These are phyloP conservation scores for Camelina laxa DNA, from an alignment of 345 rosid species.

Conservation along the genomic window DNA sequence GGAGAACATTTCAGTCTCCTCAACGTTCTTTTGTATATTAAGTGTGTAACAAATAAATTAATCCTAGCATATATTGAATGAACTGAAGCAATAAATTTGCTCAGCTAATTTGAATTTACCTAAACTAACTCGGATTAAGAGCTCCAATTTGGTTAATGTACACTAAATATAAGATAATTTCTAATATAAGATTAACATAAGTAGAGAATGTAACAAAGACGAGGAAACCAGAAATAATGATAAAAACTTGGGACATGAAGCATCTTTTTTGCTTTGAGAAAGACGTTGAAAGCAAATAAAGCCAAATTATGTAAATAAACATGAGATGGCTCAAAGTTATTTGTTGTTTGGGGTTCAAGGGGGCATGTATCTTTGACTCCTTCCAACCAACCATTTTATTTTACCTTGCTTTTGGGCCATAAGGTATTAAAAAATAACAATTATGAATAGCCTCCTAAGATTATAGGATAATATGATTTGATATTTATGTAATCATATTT, in stretches of 20 bases:
- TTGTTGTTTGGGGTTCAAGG: constrained; percentile 46
- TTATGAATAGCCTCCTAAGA: constrained; percentile 23
- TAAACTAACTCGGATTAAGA: too few relatives aligned
- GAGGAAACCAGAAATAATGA: not conserved
- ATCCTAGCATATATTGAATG: too few relatives aligned
- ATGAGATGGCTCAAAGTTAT: constrained; percentile 39
- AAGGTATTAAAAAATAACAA: not conserved
- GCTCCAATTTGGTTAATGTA: too few relatives aligned
- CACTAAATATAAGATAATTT: too few relatives aligned
- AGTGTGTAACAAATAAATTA: too few relatives aligned
- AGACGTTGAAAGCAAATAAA: not conserved
- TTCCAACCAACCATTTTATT: constrained; percentile 43
- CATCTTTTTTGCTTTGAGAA: not conserved
- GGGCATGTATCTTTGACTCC: constrained; percentile 58
- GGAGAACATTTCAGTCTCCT: too few relatives aligned
- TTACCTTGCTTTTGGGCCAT: constrained; percentile 10
- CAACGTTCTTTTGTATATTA: too few relatives aligned
- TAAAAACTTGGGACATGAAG: not conserved
- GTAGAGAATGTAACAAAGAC: not conserved
- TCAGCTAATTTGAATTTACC: too few relatives aligned
- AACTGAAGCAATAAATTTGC: too few relatives aligned
- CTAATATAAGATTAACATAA: not conserved
- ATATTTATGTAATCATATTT: constrained; percentile 29
- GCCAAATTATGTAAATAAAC: not conserved
- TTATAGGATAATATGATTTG: constrained; percentile 29